Base-by-base conservation (phyloP, 2,329 filamentous ascomycete genomes). In the Botrytis squamosa region DNA sequence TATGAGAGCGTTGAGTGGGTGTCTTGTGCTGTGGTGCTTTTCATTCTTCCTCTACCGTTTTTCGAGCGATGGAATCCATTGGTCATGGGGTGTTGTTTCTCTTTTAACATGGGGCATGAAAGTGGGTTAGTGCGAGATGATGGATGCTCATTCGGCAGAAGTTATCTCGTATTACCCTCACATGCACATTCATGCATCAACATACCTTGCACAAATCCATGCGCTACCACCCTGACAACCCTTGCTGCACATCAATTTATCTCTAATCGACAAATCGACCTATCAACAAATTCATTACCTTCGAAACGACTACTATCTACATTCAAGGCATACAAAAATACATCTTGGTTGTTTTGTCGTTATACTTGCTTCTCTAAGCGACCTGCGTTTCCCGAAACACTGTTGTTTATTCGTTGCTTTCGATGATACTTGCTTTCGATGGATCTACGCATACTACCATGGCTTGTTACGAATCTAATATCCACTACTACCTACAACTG, bases 71-170 rank as follows among this genome's bases (percentile, higher is more conserved):
- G 65, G 49, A 68, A 42, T 33, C 29, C 65, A 78, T 79, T 80
- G 79, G 79, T 80, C 79, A 80, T 77, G 77, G 77, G 74, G 75
- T 74, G 70, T 22, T 57, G 40, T 42, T 40, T 52, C 65, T 68
- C 25, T 38, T 59, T 74, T 75, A 76, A 77, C 75, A 78, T 76
- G 69, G 65, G 36, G 49, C 7, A 68, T 57, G 33, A 68, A 68
- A 68, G 65, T 57, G 65, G 65, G 49, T 68, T 68, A 68, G 65
- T 57, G 36, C 65, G 16, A 68, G 65, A 68, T 68, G 25, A 68
- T 68, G 65, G 29, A 42, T 33, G 65, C 65, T 68, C 49, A 68
- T 57, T 68, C 65, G 70, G 44, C 62, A 71, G 33, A 55, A 65
- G 52, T 66, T 44, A 74, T 74, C 75, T 77, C 76, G 76, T 76